Conservation (phyloP, 2,329 filamentous ascomycete species). For the Aaosphaeria arxii region DNA sequence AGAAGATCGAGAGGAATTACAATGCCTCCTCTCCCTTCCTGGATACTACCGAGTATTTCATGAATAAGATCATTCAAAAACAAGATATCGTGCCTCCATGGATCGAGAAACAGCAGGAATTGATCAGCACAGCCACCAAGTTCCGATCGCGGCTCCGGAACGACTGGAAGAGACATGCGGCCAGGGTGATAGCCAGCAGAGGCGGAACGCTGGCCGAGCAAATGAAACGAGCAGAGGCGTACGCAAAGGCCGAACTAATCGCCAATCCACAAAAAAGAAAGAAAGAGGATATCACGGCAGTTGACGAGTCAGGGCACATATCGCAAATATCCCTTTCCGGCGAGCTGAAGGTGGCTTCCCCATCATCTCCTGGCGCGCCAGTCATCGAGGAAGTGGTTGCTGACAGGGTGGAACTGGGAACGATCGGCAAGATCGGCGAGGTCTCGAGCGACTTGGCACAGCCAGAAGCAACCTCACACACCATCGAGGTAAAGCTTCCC, state of each 20-base stretch:
- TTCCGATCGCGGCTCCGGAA: conserved; percentile 74
- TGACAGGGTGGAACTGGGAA: conserved; percentile 14
- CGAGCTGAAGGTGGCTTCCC: conserved; percentile 34
- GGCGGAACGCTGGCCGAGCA: conserved; percentile 75
- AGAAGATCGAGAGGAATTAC: conserved; percentile 75
- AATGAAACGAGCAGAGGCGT: conserved; percentile 66
- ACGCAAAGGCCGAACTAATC: conserved; percentile 70
- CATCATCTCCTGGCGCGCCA: conserved; percentile 2
- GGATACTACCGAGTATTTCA: conserved; percentile 94
- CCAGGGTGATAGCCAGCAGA: conserved; percentile 70
- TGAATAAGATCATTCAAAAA: conserved; percentile 97
- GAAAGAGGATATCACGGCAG: conserved; percentile 44
- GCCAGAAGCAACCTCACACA: conserved; percentile 7
- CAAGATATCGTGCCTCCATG: conserved; percentile 95
- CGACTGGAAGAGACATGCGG: conserved; percentile 83
- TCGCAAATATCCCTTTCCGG: conserved; percentile 48
- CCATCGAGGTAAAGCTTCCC: conserved; percentile 3
- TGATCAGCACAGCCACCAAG: conserved; percentile 63
- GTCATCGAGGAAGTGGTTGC: conserved; percentile 26
- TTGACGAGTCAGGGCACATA: conserved; percentile 45
- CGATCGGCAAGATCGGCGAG: conserved; percentile 1
- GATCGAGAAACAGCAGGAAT: conserved; percentile 98
- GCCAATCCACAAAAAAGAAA: conserved; percentile 56
- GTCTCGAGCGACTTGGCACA: background rate
- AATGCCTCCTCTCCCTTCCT: conserved; percentile 85